Base-by-base conservation (phyloP, 1,139 yeast genomes). In the Diutina neorugosa region DNA sequence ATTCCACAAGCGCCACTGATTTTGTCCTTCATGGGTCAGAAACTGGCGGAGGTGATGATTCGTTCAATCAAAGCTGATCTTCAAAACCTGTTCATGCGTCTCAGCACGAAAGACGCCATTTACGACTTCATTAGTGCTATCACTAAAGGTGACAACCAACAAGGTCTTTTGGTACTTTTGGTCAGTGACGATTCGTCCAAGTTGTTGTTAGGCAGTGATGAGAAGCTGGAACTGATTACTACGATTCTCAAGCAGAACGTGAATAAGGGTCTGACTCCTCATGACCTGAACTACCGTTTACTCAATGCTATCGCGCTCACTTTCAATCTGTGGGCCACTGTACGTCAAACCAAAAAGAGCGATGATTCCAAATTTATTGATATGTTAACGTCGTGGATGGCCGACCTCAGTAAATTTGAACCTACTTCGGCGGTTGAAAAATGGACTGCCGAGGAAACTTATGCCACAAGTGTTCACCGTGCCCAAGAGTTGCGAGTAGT, bases 121-220 rank as follows among this genome's bases (percentile, higher is more conserved):
- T 86, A 86, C 61, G 81, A 78, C 54, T 86, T 89, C 58, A 80
- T 91, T 56, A 77, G 93, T n/a, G 76, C 90, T 0, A 84, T 88
- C 5, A 76, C 87, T 75, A 80, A 78, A 58, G 83, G 88, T 8
- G 80, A 84, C 55, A 25, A 9, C 50, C 97, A 93, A 68, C 95
- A 90, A 63, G 98, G 98, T 0, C 69, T 91, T 34, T 77, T 96
- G 0, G 86, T 87, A 52, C 71, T 87, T 50, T 80, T 93, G 57
- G 71, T 89, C 48, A 85, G 88, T 52, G 96, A 96, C 16, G 31
- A 46, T 25, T 9, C 21, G 8, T 25, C 19, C 11, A 44, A 44
- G 48, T 34, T 46, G 21, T 27, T 46, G 19, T 34, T n/a, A 16
- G 20, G 25, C 4, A 27, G n/a, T 7, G 23, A 8, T 27, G n/a